Evolutionary conservation across 1,284 basidiomycete genomes (phyloP), one percentile per base, ranked within the genome.

Genomic region (Phellopilus nigrolimitatus): DNA sequence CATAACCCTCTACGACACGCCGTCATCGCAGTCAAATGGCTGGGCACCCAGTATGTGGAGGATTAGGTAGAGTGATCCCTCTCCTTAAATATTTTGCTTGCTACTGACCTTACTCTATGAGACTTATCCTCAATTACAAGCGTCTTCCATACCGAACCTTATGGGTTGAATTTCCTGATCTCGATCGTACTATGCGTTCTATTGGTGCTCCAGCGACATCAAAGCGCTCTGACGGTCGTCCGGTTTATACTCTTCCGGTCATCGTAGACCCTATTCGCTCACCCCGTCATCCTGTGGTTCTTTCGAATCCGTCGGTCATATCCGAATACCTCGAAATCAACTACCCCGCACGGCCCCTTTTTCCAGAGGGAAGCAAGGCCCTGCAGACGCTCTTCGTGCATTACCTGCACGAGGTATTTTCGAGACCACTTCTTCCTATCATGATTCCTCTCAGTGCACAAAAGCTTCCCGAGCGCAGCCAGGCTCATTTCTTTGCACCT

Each of bases 1-100:
- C 24, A 82, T 87, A 58, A 78, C 72, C 21, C 70, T 87, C 17
- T 87, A 85, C 59, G 84, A 87, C 57, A 71, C 81, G 37, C 79
- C 80, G 8, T 71, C 71, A 40, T 71, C 72, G 13, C 71, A 50
- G 28, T 50, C 78, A 4, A 80, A 84, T 53, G 77, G 84, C 19
- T 87, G 84, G 84, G 78, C 79, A 45, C 84, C 84, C 9, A 83
- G 82, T 59, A 79, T 84, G 27, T 86, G 84, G 84, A 71, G 82
- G 33, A 72, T 74, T 43, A 59, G 70, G 70, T 68, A 44, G 28
- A 61, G 28, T 1, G 21, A 21, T 24, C 22, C 13, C n/a, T 51
- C 40, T 37, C 38, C n/a, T n/a, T n/a, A n/a, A n/a, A 13, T 25
- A n/a, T 19, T 19, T 9, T 36, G 25, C 36, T 21, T 24, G n/a